These are phyloP conservation scores for Hymenoscyphus scutula DNA, from an alignment of 2,329 filamentous ascomycete genomes.

Conservation along the genomic window DNA sequence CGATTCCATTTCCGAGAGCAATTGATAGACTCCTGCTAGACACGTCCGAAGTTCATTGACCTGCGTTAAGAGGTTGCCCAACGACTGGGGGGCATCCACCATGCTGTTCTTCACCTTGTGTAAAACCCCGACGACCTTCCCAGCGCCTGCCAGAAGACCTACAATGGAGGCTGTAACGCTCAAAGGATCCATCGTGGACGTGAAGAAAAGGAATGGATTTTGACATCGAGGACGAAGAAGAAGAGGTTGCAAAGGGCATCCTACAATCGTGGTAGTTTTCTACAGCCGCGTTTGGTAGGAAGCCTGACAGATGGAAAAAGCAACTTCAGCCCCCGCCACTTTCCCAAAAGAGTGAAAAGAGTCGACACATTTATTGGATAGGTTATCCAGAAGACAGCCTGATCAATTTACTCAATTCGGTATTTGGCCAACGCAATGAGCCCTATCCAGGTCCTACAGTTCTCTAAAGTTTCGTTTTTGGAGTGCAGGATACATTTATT, in stretches of 20 bases:
- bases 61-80: neutral
- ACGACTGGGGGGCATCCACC: neutral
- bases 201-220: neutral
- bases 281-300: neutral
- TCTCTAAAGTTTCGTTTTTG: too few species aligned
- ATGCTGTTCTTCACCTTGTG: neutral
- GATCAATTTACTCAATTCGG: too few species aligned
- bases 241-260: neutral
- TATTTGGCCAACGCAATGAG: too few species aligned
- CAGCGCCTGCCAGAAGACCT: slow-evolving; percentile 9
- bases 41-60: neutral
- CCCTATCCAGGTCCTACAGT: too few species aligned
- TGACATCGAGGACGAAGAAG: neutral
- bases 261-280: neutral
- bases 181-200: slow-evolving; percentile 11
- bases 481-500: too few species aligned
- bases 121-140: neutral
- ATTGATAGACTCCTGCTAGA: neutral
- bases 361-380: too few species aligned
- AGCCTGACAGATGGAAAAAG: neutral
- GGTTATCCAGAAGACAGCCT: too few species aligned
- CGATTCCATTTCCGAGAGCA: slow-evolving; percentile 6
- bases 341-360: too few species aligned
- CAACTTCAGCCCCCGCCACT: neutral
- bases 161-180: slow-evolving; percentile 13